Percentiles rank a stretch among this genome's conserved stretches.
These are phyloP conservation scores for Nitzschia inconspicua DNA, from an alignment of 108 stramenopile species.

Conservation along the genomic window DNA sequence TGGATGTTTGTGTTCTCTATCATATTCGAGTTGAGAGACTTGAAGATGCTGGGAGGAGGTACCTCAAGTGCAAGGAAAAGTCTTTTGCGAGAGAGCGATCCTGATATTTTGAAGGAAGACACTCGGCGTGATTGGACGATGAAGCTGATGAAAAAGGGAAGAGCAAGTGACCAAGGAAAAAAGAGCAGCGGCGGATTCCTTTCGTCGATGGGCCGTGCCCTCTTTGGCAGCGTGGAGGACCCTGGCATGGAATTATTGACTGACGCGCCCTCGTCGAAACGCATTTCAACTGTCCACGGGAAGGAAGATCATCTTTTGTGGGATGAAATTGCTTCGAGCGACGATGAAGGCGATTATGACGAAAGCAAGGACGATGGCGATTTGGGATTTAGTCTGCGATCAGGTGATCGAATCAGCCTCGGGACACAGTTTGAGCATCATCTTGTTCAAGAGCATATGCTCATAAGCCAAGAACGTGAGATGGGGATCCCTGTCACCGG, in stretches of 20 bases:
- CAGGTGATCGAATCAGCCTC: constrained; percentile 13
- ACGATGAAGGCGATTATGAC: constrained; percentile 50
- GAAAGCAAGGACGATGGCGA: constrained; percentile 32
- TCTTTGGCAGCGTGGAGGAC: constrained; percentile 40
- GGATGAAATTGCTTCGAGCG: constrained; percentile 73
- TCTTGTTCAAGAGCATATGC: constrained; percentile 57
- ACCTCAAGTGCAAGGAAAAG: constrained; percentile 10
- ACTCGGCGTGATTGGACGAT: constrained; percentile 57
- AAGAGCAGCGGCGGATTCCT: constrained; percentile 19
- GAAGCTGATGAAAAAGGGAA: constrained; percentile 46
- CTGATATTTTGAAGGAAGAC: constrained; percentile 53
- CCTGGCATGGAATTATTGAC: not conserved
- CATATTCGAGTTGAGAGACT: constrained; percentile 77
- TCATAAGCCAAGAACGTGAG: constrained; percentile 37
- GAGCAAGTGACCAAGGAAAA: constrained; percentile 18
- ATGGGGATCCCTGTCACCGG: constrained; percentile 79
- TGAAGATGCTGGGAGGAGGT: constrained; percentile 58
- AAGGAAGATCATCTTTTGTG: constrained; percentile 69
- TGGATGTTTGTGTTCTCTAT: constrained; percentile 79
- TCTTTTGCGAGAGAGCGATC: constrained; percentile 66
- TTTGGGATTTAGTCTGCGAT: constrained; percentile 10
- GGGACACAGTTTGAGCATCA: constrained; percentile 74
- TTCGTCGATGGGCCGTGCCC: constrained; percentile 30
- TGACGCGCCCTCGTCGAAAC: constrained; percentile 10
- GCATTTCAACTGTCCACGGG: constrained; percentile 41